phyloP scores from a whole-genome alignment of 1,284 basidiomycete genomes.

The Inonotus hispidus region DNA sequence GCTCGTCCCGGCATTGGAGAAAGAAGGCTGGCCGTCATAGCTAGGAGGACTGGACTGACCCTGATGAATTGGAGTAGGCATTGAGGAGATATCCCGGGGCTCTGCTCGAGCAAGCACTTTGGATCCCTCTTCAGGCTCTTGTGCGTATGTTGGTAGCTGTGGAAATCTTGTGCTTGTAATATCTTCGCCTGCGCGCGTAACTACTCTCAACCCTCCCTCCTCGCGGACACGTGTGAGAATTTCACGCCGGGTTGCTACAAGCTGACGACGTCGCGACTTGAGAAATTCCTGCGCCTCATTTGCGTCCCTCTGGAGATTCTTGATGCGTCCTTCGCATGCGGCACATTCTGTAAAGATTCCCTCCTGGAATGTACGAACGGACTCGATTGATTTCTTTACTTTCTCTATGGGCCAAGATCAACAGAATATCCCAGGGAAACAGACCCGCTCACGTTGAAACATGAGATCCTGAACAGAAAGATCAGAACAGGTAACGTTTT shows the following conservation, averaged over 20 bases:
- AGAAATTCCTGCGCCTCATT: slow-evolving; percentile 11
- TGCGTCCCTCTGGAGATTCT: neutral
- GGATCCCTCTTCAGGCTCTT: neutral
- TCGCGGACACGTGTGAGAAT: slow-evolving; percentile 9
- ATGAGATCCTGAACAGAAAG: slow-evolving; percentile 10
- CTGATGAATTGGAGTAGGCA: neutral
- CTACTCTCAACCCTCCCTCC: slow-evolving; percentile 2
- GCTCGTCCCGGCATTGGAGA: neutral
- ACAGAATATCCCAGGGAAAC: neutral
- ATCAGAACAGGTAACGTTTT: neutral
- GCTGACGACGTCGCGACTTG: neutral
- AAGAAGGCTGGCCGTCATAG: neutral
- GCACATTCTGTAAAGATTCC: neutral
- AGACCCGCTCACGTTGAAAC: slow-evolving; percentile 15
- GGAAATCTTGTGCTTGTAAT: neutral
- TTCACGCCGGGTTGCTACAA: slow-evolving; percentile 9
- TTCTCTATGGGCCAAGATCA: slow-evolving; percentile 8
- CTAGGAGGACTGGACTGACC: neutral
- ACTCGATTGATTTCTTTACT: slow-evolving; percentile 10
- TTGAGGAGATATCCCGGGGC: neutral
- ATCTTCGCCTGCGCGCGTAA: neutral
- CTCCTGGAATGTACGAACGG: slow-evolving; percentile 1
- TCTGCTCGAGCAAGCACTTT: neutral
- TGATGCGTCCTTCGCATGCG: neutral
- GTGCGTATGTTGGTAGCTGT: neutral